Evolutionary conservation across 1,139 yeast species (phyloP).

Genomic region (Debaryomyces psychrophilus): DNA sequence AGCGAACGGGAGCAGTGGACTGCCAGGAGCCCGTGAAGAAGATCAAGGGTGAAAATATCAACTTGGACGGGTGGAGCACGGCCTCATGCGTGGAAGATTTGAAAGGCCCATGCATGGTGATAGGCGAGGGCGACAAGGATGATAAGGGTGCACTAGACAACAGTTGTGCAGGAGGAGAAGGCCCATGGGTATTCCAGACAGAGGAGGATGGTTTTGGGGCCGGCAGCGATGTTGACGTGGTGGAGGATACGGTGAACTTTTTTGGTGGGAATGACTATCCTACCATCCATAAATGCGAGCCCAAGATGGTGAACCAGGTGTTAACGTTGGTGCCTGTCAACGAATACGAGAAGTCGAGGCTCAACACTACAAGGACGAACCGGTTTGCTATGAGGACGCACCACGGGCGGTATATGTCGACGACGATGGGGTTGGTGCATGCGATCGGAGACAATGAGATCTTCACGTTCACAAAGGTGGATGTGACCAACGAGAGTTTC

Average conservation of each 20-base stretch:
- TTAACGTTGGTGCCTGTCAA: conserved; percentile 12
- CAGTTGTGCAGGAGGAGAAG: background rate
- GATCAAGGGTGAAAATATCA: conserved; percentile 1
- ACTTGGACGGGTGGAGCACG: conserved; percentile 16
- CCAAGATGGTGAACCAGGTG: conserved; percentile 13
- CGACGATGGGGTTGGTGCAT: conserved; percentile 4
- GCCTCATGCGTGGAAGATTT: conserved; percentile 13
- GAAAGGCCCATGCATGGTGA: conserved; percentile 16
- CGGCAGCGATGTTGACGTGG: conserved; percentile 3
- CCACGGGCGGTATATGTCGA: conserved; percentile 10
- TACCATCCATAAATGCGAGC: conserved; percentile 13
- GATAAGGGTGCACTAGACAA: background rate
- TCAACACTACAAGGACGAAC: conserved; percentile 4
- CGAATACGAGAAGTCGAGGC: conserved; percentile 9
- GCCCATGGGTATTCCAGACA: background rate
- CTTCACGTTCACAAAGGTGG: conserved; percentile 7
- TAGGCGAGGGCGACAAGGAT: background rate
- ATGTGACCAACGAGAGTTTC: background rate
- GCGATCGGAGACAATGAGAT: conserved; percentile 13
- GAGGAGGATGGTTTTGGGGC: conserved; percentile 1
- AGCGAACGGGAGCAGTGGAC: conserved; percentile 4
- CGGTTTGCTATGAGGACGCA: conserved; percentile 12
- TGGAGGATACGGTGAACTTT: conserved; percentile 11
- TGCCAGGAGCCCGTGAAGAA: conserved; percentile 1
- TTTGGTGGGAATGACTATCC: conserved; percentile 7